Conservation (phyloP, 2,329 filamentous ascomycete genomes). For the Annulohypoxylon truncatum region DNA sequence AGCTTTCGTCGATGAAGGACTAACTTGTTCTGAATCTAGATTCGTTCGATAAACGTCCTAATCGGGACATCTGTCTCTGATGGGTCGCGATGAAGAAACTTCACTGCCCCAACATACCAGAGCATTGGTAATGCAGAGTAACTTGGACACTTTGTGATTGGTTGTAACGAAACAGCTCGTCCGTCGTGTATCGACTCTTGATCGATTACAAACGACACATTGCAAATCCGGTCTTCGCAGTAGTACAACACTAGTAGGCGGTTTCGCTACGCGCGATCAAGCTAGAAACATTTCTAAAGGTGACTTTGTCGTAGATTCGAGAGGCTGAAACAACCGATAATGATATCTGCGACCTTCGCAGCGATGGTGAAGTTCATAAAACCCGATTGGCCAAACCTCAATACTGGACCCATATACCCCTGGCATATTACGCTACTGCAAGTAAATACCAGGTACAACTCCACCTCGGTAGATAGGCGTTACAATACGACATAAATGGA, state of each 20-base stretch:
- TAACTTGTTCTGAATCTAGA: conserved; percentile 5
- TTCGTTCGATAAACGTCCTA: conserved; percentile 27
- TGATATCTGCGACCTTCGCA: not conserved
- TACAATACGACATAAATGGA: not conserved
- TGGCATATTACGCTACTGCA: not conserved
- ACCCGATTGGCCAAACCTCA: not conserved
- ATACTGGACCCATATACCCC: not conserved
- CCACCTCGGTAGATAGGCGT: conserved; percentile 2
- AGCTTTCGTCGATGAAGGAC: not conserved
- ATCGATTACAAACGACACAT: not conserved
- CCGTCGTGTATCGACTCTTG: not conserved
- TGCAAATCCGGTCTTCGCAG: not conserved
- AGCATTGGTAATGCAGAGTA: no score
- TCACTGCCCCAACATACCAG: not conserved
- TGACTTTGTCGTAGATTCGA: not conserved
- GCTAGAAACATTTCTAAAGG: not conserved
- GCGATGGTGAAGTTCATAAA: conserved; percentile 1
- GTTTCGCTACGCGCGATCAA: not conserved
- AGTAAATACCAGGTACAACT: not conserved
- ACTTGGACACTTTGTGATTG: not conserved
- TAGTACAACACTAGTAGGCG: not conserved
- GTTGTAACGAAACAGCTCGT: not conserved
- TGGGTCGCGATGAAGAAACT: conserved; percentile 3
- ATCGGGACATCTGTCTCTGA: conserved; percentile 13
- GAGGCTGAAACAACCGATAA: not conserved